A percentile compares a stretch with the other conserved stretches of the same genome.
Evolutionary conservation across 1,284 basidiomycete genomes (phyloP).

Genomic region (Heterobasidion irregulare): DNA sequence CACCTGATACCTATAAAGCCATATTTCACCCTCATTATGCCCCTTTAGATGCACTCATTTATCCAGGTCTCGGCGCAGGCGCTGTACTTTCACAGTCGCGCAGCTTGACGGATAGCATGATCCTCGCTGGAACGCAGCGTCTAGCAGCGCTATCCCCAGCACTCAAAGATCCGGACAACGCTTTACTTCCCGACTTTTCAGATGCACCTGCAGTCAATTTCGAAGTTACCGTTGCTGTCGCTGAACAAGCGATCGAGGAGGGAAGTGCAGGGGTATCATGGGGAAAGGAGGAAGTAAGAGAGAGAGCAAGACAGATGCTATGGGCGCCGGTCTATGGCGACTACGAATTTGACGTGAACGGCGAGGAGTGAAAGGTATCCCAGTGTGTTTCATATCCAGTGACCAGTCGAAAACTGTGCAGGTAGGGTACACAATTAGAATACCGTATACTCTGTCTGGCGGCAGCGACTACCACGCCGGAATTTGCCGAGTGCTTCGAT

Average conservation of each 20-base stretch:
- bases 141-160: slow-evolving; percentile 76
- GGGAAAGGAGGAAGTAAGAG: slow-evolving; percentile 44
- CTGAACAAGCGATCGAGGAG: slow-evolving; percentile 69
- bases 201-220: slow-evolving; percentile 66
- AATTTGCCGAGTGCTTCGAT: background rate
- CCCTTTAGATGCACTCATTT: slow-evolving; percentile 59
- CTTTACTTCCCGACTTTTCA: slow-evolving; percentile 66
- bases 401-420: no score
- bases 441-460: background rate
- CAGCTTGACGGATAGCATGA: slow-evolving; percentile 65
- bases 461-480: background rate
- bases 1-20: background rate
- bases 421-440: background rate
- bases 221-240: slow-evolving; percentile 76
- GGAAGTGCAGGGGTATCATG: slow-evolving; percentile 50
- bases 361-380: slow-evolving; percentile 22
- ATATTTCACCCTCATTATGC: background rate
- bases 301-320: slow-evolving; percentile 38
- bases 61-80: slow-evolving; percentile 75
- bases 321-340: slow-evolving; percentile 59
- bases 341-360: slow-evolving; percentile 57
- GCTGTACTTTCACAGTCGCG: slow-evolving; percentile 56
- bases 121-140: slow-evolving; percentile 66
- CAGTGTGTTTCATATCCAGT: background rate
- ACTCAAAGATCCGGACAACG: slow-evolving; percentile 52